These are phyloP conservation scores for Apiospora kogelbergensis DNA, from an alignment of 2,329 filamentous ascomycete genomes.

Conservation along the genomic window DNA sequence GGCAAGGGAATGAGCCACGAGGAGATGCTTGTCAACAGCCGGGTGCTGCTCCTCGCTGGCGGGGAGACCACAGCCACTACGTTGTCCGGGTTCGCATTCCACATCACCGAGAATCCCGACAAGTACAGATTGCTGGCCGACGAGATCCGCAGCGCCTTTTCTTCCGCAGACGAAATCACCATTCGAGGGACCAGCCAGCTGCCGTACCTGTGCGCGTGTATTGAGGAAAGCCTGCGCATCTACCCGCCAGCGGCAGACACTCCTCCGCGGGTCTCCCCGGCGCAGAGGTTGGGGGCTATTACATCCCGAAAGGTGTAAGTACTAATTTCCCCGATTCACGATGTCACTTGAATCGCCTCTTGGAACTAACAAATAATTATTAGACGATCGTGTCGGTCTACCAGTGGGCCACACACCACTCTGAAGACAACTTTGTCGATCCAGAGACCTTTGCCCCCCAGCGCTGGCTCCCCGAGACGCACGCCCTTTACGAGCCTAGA, in stretches of 20 bases:
- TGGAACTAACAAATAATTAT: not conserved
- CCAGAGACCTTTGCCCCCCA: conserved; percentile 29
- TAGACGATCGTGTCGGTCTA: conserved; percentile 41
- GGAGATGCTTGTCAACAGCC: conserved; percentile 8
- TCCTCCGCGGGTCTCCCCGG: conserved; percentile 10
- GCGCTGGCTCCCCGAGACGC: conserved; percentile 17
- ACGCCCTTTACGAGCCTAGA: conserved; percentile 15
- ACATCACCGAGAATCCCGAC: not conserved
- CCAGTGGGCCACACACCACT: conserved; percentile 42
- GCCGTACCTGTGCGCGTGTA: conserved; percentile 9
- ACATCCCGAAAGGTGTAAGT: conserved; percentile 6
- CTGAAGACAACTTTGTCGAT: conserved; percentile 42
- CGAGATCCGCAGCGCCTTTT: conserved; percentile 9
- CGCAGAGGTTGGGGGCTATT: not conserved
- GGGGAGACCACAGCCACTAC: conserved; percentile 14
- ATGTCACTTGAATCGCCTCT: too few species aligned
- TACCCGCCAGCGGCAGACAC: conserved; percentile 1
- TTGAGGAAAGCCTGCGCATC: conserved; percentile 12
- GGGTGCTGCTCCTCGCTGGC: conserved; percentile 9
- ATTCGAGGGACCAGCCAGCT: conserved; percentile 3
- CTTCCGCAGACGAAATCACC: not conserved
- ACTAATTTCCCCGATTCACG: not conserved
- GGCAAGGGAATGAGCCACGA: conserved; percentile 7
- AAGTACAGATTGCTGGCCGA: conserved; percentile 2
- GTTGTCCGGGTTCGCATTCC: conserved; percentile 12